Conservation (phyloP, 495 filamentous ascomycete genomes). For the Penicillium paxilli region DNA sequence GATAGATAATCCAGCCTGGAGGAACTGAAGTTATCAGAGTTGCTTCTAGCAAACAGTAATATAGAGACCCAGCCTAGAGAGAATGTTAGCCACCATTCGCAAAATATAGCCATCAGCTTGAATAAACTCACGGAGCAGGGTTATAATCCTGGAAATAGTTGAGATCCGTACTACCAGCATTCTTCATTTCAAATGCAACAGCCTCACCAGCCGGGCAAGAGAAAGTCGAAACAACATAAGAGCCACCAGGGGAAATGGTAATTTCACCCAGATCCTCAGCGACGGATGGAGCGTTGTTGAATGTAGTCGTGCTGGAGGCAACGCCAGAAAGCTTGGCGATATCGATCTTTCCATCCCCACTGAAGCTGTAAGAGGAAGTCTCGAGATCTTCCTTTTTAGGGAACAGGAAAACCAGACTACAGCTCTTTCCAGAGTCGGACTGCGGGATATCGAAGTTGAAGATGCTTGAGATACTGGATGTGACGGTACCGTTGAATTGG, state of each 20-base stretch:
- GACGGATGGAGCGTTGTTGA: conserved; percentile 47
- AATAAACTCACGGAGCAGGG: conserved; percentile 48
- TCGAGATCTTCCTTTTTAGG: conserved; percentile 51
- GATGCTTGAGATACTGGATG: conserved; percentile 54
- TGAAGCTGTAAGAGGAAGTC: conserved; percentile 57
- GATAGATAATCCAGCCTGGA: too few relatives aligned
- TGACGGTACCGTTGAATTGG: conserved; percentile 54
- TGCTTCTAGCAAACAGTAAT: neutral
- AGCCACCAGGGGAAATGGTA: conserved; percentile 55
- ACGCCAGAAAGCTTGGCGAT: conserved; percentile 44
- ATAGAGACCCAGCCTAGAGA: neutral
- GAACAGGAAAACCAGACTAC: conserved; percentile 67
- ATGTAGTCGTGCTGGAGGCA: conserved; percentile 47
- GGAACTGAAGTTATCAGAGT: neutral
- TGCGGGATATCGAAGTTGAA: conserved; percentile 71
- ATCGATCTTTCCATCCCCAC: conserved; percentile 56
- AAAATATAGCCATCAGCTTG: neutral
- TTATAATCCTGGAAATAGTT: conserved; percentile 65
- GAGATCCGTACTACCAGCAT: conserved; percentile 50
- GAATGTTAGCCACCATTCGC: neutral
- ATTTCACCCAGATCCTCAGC: conserved; percentile 45
- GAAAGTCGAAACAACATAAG: conserved; percentile 55
- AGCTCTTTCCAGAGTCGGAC: conserved; percentile 55
- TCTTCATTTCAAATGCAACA: conserved; percentile 53
- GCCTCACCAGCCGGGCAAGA: conserved; percentile 54